Percentiles rank a stretch among this genome's conserved stretches.
Conservation (phyloP, 768 basidiomycete species). For the Pisolithus microcarpus region DNA sequence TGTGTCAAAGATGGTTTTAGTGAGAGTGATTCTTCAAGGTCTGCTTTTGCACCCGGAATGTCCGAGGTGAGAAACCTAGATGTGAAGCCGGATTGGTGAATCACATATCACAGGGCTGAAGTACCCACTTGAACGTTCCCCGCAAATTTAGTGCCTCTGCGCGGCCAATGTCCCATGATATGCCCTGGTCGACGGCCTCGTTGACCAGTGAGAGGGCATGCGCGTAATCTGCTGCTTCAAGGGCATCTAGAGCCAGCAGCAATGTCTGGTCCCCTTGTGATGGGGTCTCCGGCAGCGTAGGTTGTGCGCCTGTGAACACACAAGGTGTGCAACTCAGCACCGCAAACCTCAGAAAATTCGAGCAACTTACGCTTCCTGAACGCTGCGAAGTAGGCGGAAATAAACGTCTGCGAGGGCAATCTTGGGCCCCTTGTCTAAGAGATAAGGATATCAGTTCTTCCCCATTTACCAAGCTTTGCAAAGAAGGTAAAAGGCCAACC, state of each 20-base stretch:
- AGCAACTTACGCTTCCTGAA: slow-evolving; percentile 75
- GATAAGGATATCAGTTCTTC: background rate
- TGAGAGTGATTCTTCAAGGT: slow-evolving; percentile 70
- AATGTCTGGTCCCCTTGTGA: slow-evolving; percentile 81
- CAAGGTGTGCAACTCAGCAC: slow-evolving; percentile 1
- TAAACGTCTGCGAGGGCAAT: slow-evolving; percentile 85
- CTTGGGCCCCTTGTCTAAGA: slow-evolving; percentile 60
- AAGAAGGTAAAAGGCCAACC: slow-evolving; percentile 11
- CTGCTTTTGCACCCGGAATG: slow-evolving; percentile 71
- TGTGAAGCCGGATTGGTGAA: background rate
- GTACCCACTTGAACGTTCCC: slow-evolving; percentile 86
- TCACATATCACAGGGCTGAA: background rate
- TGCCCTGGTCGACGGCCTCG: slow-evolving; percentile 81
- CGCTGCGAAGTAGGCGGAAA: slow-evolving; percentile 92
- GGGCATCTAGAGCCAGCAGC: slow-evolving; percentile 70
- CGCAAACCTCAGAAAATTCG: background rate
- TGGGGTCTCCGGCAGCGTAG: slow-evolving; percentile 65
- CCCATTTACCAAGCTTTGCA: background rate
- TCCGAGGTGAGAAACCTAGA: slow-evolving; percentile 83
- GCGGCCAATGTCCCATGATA: slow-evolving; percentile 65
- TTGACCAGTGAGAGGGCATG: slow-evolving; percentile 76
- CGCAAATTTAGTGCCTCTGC: slow-evolving; percentile 89
- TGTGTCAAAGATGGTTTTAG: slow-evolving; percentile 70
- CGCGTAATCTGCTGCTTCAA: slow-evolving; percentile 75
- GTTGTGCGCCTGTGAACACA: slow-evolving; percentile 47